Percentiles rank a stretch among this genome's conserved stretches.
phyloP scores from a whole-genome alignment of 164 flowering plant genomes.

The Aristolochia fimbriata region DNA sequence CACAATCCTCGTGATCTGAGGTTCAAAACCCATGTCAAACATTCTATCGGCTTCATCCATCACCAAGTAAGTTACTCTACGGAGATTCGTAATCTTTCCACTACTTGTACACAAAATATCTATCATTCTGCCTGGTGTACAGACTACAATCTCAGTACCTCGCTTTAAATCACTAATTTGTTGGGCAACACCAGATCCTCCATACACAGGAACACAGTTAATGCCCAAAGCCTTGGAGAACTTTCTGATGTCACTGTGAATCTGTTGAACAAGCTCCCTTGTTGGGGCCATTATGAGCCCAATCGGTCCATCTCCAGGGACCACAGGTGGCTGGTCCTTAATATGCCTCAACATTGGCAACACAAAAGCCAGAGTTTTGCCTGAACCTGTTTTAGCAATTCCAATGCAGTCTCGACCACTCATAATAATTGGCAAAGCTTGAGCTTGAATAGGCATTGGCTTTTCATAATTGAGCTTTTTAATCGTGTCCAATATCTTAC shows the following conservation, averaged over 20 bases:
- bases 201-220: constrained; percentile 88
- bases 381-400: constrained; percentile 93
- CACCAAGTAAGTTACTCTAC: constrained; percentile 83
- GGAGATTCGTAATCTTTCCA: constrained; percentile 84
- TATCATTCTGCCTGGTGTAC: constrained; percentile 99
- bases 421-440: constrained; percentile 88
- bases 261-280: constrained; percentile 97
- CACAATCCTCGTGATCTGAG: constrained; percentile 89
- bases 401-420: constrained; percentile 99
- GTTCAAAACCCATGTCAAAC: constrained; percentile 99
- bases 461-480: constrained; percentile 79
- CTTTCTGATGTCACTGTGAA: constrained; percentile 79
- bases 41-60: constrained; percentile 98
- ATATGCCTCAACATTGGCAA: constrained; percentile 97
- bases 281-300: constrained; percentile 98
- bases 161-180: constrained; percentile 93
- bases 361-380: constrained; percentile 93
- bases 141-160: constrained; percentile 91
- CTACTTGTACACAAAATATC: constrained; percentile 90
- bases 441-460: constrained; percentile 96
- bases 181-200: constrained; percentile 98
- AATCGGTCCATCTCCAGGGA: constrained; percentile 91
- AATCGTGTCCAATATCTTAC: constrained; percentile 69
- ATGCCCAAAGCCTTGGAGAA: constrained; percentile 69
- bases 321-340: constrained; percentile 89